Conservation (phyloP, 169 alveolate genomes). For the Ichthyophthirius multifiliis region DNA sequence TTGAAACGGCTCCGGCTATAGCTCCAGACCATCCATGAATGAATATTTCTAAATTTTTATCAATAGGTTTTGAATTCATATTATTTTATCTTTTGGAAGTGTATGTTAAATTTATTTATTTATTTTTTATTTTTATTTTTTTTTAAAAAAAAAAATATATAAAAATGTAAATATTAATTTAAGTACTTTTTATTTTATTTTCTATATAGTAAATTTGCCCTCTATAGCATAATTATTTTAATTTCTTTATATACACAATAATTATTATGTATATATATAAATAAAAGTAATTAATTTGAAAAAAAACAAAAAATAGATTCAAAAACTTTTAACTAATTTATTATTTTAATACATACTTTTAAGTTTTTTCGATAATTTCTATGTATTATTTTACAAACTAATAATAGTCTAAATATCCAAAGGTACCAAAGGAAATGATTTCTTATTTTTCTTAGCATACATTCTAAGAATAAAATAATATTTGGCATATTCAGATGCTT, state of each 20-base stretch:
- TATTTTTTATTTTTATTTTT: no score
- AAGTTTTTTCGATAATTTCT: conserved; percentile 20
- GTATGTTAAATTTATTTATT: no score
- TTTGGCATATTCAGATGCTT: conserved; percentile 81
- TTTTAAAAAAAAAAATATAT: no score
- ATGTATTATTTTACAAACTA: conserved; percentile 14
- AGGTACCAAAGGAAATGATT: conserved; percentile 47
- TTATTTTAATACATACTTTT: conserved; percentile 23
- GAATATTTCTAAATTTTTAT: not conserved
- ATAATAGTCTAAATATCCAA: conserved; percentile 44
- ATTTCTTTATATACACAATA: no score
- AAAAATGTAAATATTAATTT: no score
- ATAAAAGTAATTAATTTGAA: no score
- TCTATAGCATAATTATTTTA: no score
- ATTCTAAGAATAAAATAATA: conserved; percentile 77
- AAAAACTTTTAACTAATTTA: no score
- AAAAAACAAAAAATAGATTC: no score
- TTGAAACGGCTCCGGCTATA: conserved; percentile 14
- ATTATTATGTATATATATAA: no score
- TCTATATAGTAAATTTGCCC: no score
- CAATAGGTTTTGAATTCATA: conserved; percentile 4
- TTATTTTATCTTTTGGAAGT: not conserved
- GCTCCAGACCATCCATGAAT: conserved; percentile 46
- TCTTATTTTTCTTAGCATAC: conserved; percentile 42
- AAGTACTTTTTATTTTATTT: no score